Percentiles rank a stretch among this genome's conserved stretches.
phyloP scores from a whole-genome alignment of 2,329 filamentous ascomycete genomes.

The Tolypocladium ophioglossoides region DNA sequence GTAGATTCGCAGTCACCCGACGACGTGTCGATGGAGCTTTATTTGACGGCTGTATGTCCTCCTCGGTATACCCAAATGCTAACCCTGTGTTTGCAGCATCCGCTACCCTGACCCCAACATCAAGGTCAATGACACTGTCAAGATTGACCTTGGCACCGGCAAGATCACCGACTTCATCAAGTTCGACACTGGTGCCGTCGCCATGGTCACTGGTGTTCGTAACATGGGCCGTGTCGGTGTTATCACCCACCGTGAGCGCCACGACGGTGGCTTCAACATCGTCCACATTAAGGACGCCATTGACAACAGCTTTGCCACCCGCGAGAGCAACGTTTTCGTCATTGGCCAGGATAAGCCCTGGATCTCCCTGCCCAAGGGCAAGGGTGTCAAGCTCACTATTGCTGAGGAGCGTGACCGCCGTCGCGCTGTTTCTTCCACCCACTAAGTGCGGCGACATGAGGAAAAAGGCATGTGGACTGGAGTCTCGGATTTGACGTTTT shows the following conservation, averaged over 20 bases:
- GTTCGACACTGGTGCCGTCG: slow-evolving; percentile 97
- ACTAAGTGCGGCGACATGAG: slow-evolving; percentile 30
- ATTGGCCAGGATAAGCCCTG: slow-evolving; percentile 98
- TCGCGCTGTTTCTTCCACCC: slow-evolving; percentile 51
- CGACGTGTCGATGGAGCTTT: slow-evolving; percentile 23
- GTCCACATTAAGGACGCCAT: slow-evolving; percentile 99
- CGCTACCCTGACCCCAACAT: slow-evolving; percentile 97
- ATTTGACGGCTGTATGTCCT: slow-evolving; percentile 42
- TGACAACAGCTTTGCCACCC: slow-evolving; percentile 99
- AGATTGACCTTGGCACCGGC: slow-evolving; percentile 93
- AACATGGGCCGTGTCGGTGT: slow-evolving; percentile 99
- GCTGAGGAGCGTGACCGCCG: slow-evolving; percentile 98
- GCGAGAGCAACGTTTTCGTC: slow-evolving; percentile 99
- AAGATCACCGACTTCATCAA: slow-evolving; percentile 98
- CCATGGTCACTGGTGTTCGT: slow-evolving; percentile 98
- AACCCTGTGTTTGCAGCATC: slow-evolving; percentile 53
- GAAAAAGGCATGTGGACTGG: slow-evolving; percentile 26
- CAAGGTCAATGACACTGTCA: slow-evolving; percentile 99
- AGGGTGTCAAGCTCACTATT: slow-evolving; percentile 99
- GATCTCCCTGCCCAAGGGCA: slow-evolving; percentile 99
- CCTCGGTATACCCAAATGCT: slow-evolving; percentile 27
- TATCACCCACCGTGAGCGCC: slow-evolving; percentile 99
- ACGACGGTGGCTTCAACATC: slow-evolving; percentile 99
- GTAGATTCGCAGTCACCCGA: slow-evolving; percentile 39
- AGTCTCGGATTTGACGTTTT: slow-evolving; percentile 30